Base-by-base conservation (phyloP, 768 basidiomycete genomes). In the Phanerochaete carnosa region DNA sequence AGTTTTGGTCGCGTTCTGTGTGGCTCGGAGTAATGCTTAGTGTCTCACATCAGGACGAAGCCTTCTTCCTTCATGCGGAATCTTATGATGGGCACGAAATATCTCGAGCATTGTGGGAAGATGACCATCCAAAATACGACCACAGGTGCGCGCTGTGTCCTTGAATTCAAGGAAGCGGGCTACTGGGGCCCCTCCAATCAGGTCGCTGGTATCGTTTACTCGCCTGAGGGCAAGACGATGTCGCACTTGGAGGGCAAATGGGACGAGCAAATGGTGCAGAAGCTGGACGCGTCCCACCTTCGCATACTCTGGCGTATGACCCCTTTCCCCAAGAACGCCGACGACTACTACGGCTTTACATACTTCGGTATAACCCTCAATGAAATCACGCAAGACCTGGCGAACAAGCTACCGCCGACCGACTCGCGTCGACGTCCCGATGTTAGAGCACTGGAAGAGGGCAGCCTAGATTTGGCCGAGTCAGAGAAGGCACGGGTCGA, bases 11-110 rank as follows among this genome's bases (percentile, higher is more conserved):
- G 4, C n/a, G 6, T 23, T 23, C 25, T 16, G 19, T 7, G 23
- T 9, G 7, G 19, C 30, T 1, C 8, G 50, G 23, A 28, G 13
- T 57, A 29, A 43, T 13, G 33, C 28, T 45, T 5, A 45, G 16
- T 12, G 4, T 47, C n/a, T 12, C 56, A 15, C 19, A 35, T 6
- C 66, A 93, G 93, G 92, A 88, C 83, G 50, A 91, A 89, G 64
- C 93, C 93, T 1, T 92, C 91, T 0, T 90, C 90, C 2, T 95
- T 94, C 73, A 86, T 94, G 79, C 79, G 93, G 62, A 94, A 94
- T 73, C 76, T 95, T 59, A 87, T 95, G 84, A 88, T 92, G 73
- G 94, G 94, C 11, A 89, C 90, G 26, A 94, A 94, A 69, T 95
- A 95, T 70, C 80, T 95, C 28, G 93, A 94, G 69, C 94, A 94